Evolutionary conservation across 2,329 filamentous ascomycete genomes (phyloP), one percentile per base, ranked within the genome.

Genomic region (Orbilia ellipsospora): DNA sequence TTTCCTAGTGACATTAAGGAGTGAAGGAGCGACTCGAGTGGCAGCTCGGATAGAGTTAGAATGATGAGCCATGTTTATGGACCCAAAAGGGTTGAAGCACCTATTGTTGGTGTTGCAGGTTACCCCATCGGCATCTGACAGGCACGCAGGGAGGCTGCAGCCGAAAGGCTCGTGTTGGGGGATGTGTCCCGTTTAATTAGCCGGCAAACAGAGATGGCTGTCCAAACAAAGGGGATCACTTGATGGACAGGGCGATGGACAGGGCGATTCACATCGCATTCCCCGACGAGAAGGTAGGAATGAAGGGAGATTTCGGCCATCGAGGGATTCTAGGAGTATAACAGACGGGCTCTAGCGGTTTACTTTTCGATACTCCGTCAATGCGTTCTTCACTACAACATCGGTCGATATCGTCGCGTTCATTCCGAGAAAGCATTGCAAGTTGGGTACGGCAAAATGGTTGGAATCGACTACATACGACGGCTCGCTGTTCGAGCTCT

Each of bases 401-500:
- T 48, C 8, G 13, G 3, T 36, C 31, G 6, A 36, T 36, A 36
- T 36, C 31, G 31, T 36, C 31, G 31, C 31, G 8, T 36, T 36
- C 31, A 10, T 36, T 36, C 5, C 31, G 31, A 7, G 6, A 10
- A 36, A 36, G 16, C 7, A n/a, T 48, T 48, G 44, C 31, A 48
- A n/a, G 2, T n/a, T 18, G 6, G 44, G 16, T 48, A 48, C 44
- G 13, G 44, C 57, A 61, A 15, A 51, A 75, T 75, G 72, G 51
- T 69, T 40, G 72, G 64, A 16, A 36, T 64, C 45, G 59, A 64
- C 28, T 42, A 55, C 18, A 42, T 75, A 26, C 64, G 45, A 65
- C 59, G 31, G 20, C 54, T 75, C 44, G 59, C 64, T 13, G 16
- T 69, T 23, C 64, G 72, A n/a, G 45, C 64, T 18, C 57, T 75